Base-by-base conservation (phyloP, 148 eudicot genomes). In the Silene uniflora region DNA sequence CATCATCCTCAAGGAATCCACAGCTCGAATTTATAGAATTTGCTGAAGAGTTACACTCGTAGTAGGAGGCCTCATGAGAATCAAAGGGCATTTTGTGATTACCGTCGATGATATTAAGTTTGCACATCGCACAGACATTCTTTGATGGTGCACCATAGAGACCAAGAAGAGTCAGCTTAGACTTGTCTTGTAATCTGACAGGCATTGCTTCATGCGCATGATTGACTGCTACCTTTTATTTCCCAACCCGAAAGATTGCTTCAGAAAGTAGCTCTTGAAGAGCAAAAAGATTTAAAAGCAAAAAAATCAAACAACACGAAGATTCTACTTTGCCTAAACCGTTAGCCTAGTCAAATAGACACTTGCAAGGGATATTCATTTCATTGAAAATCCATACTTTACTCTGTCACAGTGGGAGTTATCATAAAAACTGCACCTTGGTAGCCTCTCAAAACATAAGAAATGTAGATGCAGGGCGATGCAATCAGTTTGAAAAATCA, bases 91-190 rank as follows among this genome's bases (percentile, higher is more conserved):
- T 42, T 6, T 14, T 74, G 44, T 76, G 72, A 69, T 73, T 70
- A 71, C 72, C 44, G 75, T 75, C 77, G 39, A 74, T 85, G 65
- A 64, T 78, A 68, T 77, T 71, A 47, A 4, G 69, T 16, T 60
- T 46, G 7, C 69, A 63, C 67, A 76, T 64, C 17, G 66, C 69
- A 69, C 83, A 78, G 21, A 74, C 79, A 77, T 75, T 67, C 55
- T 44, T 62, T 42, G 61, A 58, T 72, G 86, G 80, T 29, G 76
- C 70, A 42, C 81, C 84, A 79, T 81, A 88, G 63, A 77, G 81
- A 66, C 99, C 99, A 69, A 95, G 74, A 77, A 91, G 56, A 77
- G 89, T 84, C 64, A 95, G 84, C 13, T 61, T 73, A 72, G 86
- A 88, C 81, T 84, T 88, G 72, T 91, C 92, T 76, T 87, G 93